phyloP scores from a whole-genome alignment of 169 alveolate species.

The Babesia caballi region DNA sequence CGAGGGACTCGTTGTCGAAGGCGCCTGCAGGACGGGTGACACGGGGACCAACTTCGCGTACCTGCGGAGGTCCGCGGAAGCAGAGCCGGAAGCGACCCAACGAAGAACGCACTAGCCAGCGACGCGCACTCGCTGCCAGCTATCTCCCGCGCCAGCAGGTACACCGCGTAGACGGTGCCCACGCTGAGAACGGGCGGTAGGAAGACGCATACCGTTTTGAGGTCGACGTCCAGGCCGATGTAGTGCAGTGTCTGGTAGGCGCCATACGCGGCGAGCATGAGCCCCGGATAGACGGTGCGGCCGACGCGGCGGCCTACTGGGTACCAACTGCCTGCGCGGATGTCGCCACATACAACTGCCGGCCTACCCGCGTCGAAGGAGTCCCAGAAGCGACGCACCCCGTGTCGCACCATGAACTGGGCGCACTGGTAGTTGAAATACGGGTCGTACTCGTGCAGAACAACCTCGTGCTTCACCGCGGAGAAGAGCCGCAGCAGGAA shows the following conservation, averaged over 20 bases:
- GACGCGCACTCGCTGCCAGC: slow-evolving; percentile 86
- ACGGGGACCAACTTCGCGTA: not conserved
- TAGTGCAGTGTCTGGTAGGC: slow-evolving; percentile 71
- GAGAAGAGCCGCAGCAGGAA: slow-evolving; percentile 92
- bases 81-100: slow-evolving; percentile 95
- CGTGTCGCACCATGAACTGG: slow-evolving; percentile 88
- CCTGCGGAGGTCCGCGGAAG: slow-evolving; percentile 89
- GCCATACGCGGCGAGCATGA: slow-evolving; percentile 92
- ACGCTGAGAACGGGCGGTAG: slow-evolving; percentile 95
- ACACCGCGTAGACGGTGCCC: slow-evolving; percentile 90
- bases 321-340: slow-evolving; percentile 90
- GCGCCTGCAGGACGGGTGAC: slow-evolving; percentile 87
- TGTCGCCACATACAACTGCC: not conserved
- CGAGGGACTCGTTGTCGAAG: slow-evolving; percentile 98
- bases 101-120: slow-evolving; percentile 91
- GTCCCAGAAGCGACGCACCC: slow-evolving; percentile 94
- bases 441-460: slow-evolving; percentile 98
- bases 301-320: slow-evolving; percentile 98
- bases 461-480: slow-evolving; percentile 92
- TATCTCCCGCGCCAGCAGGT: slow-evolving; percentile 85
- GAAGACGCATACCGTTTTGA: slow-evolving; percentile 93
- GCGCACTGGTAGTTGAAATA: slow-evolving; percentile 97
- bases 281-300: slow-evolving; percentile 97
- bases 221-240: slow-evolving; percentile 86
- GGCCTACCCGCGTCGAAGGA: slow-evolving; percentile 90